Evolutionary conservation across 2,329 filamentous ascomycete genomes (phyloP), one percentile per base, ranked within the genome.

Genomic region (Fulvia fulva): DNA sequence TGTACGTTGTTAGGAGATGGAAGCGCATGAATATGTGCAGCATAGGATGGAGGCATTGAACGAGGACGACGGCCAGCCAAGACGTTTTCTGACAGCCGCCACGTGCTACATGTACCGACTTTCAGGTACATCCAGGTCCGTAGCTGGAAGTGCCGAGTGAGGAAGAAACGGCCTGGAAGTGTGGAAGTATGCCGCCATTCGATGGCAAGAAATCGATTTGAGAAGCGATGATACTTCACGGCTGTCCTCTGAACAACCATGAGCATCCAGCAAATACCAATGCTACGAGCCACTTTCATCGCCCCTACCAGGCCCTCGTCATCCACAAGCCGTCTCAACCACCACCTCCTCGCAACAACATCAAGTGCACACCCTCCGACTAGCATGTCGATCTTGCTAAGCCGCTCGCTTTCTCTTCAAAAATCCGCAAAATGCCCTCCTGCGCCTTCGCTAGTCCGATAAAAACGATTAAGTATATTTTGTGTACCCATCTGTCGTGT

Each of bases 381-480:
- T 19, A 41, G 37, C 37, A 41, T 41, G 37, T 41, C n/a, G 37
- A 41, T 41, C 7, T 16, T 41, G 37, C 37, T n/a, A 41, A 41
- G 8, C n/a, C 37, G 28, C 5, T 41, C 37, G 14, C n/a, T n/a
- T n/a, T 19, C 16, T 41, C 37, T 4, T 19, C 1, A 19, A n/a
- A 32, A 16, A 32, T 1, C 25, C 47, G 16, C 23, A 47, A 25
- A 26, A 50, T 50, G 25, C 47, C 41, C 52, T 12, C 52, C 52
- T 54, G 52, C 52, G 52, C 52, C 52, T 32, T 46, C 52, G 52
- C 52, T 54, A 46, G 43, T 28, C 25, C 47, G 37, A 41, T 19
- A 14, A 26, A n/a, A 25, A 46, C 41, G 41, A 32, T 46, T 19
- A 46, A 54, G 21, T 30, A 54, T 54, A 26, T 54, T 54, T 54